Conservation (phyloP, 352 stramenopile genomes). For the Globisporangium spiculum region DNA sequence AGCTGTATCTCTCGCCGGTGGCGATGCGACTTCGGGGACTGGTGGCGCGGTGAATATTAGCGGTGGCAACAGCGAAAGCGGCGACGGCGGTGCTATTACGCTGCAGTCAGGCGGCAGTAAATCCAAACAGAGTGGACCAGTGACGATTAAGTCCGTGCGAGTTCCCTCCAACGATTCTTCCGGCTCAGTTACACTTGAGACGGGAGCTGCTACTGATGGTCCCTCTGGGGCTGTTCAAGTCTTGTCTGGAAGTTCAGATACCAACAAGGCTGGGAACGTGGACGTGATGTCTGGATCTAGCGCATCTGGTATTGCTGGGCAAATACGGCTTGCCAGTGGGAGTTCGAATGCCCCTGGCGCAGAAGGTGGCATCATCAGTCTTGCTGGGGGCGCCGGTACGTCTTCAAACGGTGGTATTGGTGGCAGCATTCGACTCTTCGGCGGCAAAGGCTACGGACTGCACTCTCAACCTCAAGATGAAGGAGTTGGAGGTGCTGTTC, state of each 20-base stretch:
- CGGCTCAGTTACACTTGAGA: slow-evolving; percentile 28
- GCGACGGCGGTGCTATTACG: slow-evolving; percentile 14
- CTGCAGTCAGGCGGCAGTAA: slow-evolving; percentile 16
- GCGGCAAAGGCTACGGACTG: slow-evolving; percentile 32
- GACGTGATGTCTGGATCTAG: slow-evolving; percentile 31
- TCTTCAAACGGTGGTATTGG: slow-evolving; percentile 50
- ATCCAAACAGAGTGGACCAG: slow-evolving; percentile 24
- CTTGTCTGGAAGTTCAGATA: slow-evolving; percentile 24
- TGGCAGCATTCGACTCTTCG: slow-evolving; percentile 37
- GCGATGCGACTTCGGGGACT: slow-evolving; percentile 35
- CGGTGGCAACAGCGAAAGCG: slow-evolving; percentile 33
- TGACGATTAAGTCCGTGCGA: slow-evolving; percentile 24
- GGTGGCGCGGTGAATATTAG: slow-evolving; percentile 34
- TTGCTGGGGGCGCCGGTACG: slow-evolving; percentile 39
- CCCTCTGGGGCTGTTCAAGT: slow-evolving; percentile 27
- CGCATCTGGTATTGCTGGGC: slow-evolving; percentile 26
- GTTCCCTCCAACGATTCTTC: slow-evolving; percentile 22
- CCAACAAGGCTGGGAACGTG: slow-evolving; percentile 25
- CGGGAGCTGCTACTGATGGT: slow-evolving; percentile 24
- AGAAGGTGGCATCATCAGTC: slow-evolving; percentile 29
- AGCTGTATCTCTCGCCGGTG: slow-evolving; percentile 43
- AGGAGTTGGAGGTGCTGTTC: slow-evolving; percentile 34
- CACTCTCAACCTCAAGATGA: slow-evolving; percentile 26
- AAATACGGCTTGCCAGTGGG: slow-evolving; percentile 35
- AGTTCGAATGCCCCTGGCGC: slow-evolving; percentile 27